phyloP scores from a whole-genome alignment of 331 rosid species.

The Malus hybrid region DNA sequence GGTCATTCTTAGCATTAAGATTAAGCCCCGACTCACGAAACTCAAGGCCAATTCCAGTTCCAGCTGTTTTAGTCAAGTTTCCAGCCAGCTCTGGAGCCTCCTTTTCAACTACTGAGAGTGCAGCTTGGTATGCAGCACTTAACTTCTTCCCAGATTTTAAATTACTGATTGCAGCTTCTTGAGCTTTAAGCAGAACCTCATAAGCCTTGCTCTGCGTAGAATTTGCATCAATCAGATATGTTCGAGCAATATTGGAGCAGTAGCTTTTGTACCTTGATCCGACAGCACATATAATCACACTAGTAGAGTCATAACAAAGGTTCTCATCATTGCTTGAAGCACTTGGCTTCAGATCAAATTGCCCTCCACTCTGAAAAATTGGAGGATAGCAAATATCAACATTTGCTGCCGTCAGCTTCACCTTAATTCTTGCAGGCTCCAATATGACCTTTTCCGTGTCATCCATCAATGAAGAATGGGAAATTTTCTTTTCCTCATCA shows the following conservation, averaged over 20 bases:
- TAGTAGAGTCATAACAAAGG: conserved; percentile 60
- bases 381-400: conserved; percentile 81
- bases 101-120: conserved; percentile 51
- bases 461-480: conserved; percentile 68
- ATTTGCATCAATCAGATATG: conserved; percentile 64
- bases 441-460: conserved; percentile 65
- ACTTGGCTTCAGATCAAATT: conserved; percentile 66
- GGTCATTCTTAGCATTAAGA: conserved; percentile 63
- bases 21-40: conserved; percentile 70
- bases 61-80: conserved; percentile 60
- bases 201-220: conserved; percentile 62
- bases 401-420: conserved; percentile 63
- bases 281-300: conserved; percentile 72
- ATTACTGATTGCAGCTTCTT: conserved; percentile 48
- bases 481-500: conserved; percentile 63
- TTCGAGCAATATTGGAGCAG: conserved; percentile 70
- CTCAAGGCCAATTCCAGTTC: conserved; percentile 76
- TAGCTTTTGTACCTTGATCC: conserved; percentile 75
- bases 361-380: conserved; percentile 72
- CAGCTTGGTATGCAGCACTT: conserved; percentile 55
- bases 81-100: conserved; percentile 56
- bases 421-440: conserved; percentile 55
- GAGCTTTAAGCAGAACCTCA: conserved; percentile 66
- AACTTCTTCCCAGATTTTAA: conserved; percentile 53
- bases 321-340: conserved; percentile 71